Conservation (phyloP, 2,329 filamentous ascomycete genomes). For the Colletotrichum liriopes region DNA sequence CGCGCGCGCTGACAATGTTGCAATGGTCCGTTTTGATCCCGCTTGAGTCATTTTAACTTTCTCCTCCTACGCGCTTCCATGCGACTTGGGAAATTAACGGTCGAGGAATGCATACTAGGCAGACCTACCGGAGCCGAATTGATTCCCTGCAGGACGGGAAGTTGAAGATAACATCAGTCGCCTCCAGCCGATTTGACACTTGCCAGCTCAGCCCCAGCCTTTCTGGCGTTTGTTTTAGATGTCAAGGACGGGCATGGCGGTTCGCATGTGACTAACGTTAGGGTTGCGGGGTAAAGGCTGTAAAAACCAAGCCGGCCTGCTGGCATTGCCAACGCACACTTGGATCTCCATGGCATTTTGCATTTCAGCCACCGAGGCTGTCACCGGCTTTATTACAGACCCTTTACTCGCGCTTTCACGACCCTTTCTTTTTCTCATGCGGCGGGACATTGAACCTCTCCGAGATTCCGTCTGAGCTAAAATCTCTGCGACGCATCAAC, state of each 20-base stretch:
- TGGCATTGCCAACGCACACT: slow-evolving; percentile 1
- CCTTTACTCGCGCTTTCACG: not conserved
- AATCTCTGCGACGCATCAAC: slow-evolving; percentile 11
- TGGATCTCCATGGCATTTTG: slow-evolving; percentile 1
- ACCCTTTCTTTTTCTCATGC: slow-evolving; percentile 4
- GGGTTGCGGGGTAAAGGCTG: not conserved
- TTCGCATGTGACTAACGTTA: not conserved
- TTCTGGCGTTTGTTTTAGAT: not conserved
- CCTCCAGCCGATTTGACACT: not conserved
- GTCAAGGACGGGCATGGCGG: not conserved
- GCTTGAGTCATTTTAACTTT: not conserved
- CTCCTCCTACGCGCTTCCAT: not conserved
- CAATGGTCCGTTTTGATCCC: not conserved
- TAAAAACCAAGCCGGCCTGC: not conserved
- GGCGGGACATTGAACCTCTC: slow-evolving; percentile 1
- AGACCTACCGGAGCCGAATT: not conserved
- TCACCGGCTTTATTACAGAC: not conserved
- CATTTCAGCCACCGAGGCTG: not conserved
- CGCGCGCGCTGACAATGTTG: not conserved
- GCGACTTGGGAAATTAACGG: not conserved
- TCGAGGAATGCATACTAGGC: not conserved
- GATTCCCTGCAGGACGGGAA: not conserved
- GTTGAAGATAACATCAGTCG: not conserved
- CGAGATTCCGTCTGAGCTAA: slow-evolving; percentile 17
- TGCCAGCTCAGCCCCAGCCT: slow-evolving; percentile 6